Percentiles rank a stretch among this genome's conserved stretches.
Conservation (phyloP, 371 early-diverging fungal species). For the Rhizopus arrhizus region DNA sequence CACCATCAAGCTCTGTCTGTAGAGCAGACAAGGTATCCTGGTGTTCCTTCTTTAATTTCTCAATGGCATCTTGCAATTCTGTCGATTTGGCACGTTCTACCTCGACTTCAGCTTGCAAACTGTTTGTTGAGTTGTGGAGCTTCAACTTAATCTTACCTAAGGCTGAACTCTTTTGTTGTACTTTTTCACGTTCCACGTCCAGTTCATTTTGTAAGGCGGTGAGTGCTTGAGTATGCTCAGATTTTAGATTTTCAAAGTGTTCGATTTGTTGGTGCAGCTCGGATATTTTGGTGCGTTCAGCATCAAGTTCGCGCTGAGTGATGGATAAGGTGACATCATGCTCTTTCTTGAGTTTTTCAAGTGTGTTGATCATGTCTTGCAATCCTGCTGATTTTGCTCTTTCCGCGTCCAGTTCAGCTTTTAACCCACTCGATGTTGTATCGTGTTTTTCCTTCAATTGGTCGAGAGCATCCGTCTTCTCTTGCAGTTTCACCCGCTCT, state of each 20-base stretch:
- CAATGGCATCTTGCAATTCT: not conserved
- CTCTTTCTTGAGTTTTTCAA: slow-evolving; percentile 9
- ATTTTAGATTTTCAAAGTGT: slow-evolving; percentile 38
- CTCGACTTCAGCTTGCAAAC: not conserved
- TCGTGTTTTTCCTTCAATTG: not conserved
- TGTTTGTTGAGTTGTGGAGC: not conserved
- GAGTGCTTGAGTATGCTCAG: slow-evolving; percentile 4
- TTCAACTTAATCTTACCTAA: not conserved
- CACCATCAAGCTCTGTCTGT: not conserved
- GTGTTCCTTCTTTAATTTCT: not conserved
- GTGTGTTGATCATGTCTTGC: not conserved
- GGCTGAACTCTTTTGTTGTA: not conserved
- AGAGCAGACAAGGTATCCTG: not conserved
- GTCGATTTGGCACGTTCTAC: not conserved
- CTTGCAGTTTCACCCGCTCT: not conserved
- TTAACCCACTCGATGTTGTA: not conserved
- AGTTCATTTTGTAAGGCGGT: not conserved
- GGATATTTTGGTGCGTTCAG: slow-evolving; percentile 4
- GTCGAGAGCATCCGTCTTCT: not conserved
- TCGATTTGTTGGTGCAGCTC: slow-evolving; percentile 44
- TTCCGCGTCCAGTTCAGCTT: slow-evolving; percentile 5
- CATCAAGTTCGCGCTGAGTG: slow-evolving; percentile 1
- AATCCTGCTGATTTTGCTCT: slow-evolving; percentile 1
- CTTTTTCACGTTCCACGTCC: not conserved
- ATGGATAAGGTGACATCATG: not conserved